Base-by-base conservation (phyloP, 176 grass and related monocot species). In the Eleusine indica region DNA sequence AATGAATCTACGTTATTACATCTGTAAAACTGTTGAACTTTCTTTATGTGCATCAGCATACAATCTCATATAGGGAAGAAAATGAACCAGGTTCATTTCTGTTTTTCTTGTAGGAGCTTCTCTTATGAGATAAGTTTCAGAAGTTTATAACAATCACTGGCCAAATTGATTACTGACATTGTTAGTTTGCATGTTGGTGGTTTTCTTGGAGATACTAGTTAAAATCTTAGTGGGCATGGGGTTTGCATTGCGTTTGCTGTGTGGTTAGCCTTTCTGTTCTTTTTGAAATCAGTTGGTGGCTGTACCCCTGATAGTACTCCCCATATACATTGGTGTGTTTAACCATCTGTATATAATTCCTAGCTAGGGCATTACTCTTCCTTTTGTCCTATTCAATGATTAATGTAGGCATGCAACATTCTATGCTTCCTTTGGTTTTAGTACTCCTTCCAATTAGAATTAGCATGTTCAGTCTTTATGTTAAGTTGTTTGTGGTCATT, bases 361-460 rank as follows among this genome's bases (percentile, higher is more conserved):
- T 66, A 1, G 18, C 21, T 42, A 52, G 40, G 28, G 42, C 48
- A 49, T 54, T 37, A 64, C 13, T 53, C 28, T 77, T 54, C 32
- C 18, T 78, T 78, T 78, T 46, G 14, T 4, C 46, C 28, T 79
- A 73, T 73, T 88, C 15, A 25, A 5, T 11, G 57, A 73, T 43
- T 78, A 38, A 46, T 79, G 18, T 17, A 32, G 66, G 19, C 68
- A 47, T 52, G 54, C 46, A 7, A 54, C 16, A 54, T 88, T 82
- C 13, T 37, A 44, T 80, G 70, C 70, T 75, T 68, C 71, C 74
- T 46, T 37, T 70, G 47, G 46, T 82, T 73, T 76, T 76, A 76
- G 65, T 69, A 88, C 47, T 46, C 13, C 57, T 22, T 88, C 37
- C 42, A 18, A 84, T 73, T 19, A 68, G 57, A 84, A 79, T 66